phyloP scores from a whole-genome alignment of 805 yeast genomes.

The Candida insectorum region DNA sequence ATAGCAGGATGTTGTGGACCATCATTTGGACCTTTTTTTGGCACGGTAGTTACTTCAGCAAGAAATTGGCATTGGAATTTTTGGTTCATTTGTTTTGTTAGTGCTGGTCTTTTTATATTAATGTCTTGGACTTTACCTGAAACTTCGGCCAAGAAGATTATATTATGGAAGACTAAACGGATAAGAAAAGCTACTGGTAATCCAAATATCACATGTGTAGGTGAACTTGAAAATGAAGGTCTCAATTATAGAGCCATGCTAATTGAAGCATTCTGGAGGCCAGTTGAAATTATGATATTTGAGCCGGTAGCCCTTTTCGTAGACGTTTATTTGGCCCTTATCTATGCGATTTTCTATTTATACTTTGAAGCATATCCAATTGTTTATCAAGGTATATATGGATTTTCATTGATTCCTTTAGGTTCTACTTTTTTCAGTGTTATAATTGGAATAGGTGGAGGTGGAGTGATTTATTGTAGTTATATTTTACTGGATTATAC shows the following conservation, averaged over 20 bases:
- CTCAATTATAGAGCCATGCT: constrained; percentile 16
- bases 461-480: constrained; percentile 27
- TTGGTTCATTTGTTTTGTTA: constrained; percentile 44
- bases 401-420: constrained; percentile 43
- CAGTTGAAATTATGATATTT: constrained; percentile 42
- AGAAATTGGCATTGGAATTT: constrained; percentile 36
- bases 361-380: constrained; percentile 55
- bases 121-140: constrained; percentile 47
- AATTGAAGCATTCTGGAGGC: constrained; percentile 44
- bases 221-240: constrained; percentile 29
- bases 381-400: constrained; percentile 42
- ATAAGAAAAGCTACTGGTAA: constrained; percentile 50
- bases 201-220: constrained; percentile 37
- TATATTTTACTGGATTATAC: constrained; percentile 21
- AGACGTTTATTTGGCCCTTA: constrained; percentile 48
- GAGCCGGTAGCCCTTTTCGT: constrained; percentile 60
- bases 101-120: constrained; percentile 13
- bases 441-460: constrained; percentile 46
- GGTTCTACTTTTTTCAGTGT: constrained; percentile 49
- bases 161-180: constrained; percentile 46
- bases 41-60: constrained; percentile 43
- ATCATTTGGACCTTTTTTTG: constrained; percentile 53
- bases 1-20: constrained; percentile 55
- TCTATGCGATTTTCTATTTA: constrained; percentile 52
- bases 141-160: constrained; percentile 42